These are phyloP conservation scores for Canavalia ensiformis DNA, from an alignment of 306 rosid genomes.

Conservation along the genomic window DNA sequence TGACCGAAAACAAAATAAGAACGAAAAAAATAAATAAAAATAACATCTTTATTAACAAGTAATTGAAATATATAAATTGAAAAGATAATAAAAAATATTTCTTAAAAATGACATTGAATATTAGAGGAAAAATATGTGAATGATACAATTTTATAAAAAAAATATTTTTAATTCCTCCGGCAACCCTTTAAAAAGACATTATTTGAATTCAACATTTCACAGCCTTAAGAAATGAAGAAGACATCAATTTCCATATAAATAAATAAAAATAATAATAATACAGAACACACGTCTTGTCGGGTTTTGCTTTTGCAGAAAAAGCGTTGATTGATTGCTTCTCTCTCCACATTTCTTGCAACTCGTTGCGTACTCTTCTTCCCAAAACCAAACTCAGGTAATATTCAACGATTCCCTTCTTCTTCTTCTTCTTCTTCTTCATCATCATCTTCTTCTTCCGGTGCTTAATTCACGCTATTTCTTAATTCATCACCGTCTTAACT, in stretches of 20 bases:
- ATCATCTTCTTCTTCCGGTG: background rate
- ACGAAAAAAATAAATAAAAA: too few species aligned
- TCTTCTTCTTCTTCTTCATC: background rate
- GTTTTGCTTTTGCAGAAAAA: constrained; percentile 52
- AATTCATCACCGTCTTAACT: constrained; percentile 39
- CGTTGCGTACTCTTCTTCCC: constrained; percentile 39
- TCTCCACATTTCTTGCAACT: constrained; percentile 77
- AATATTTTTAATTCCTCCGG: too few species aligned
- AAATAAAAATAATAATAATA: background rate
- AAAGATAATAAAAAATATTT: too few species aligned
- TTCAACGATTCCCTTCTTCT: constrained; percentile 48
- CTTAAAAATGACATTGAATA: too few species aligned
- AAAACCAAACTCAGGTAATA: constrained; percentile 55
- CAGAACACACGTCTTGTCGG: constrained; percentile 61
- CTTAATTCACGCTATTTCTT: constrained; percentile 28
- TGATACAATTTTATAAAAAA: too few species aligned
- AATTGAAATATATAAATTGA: too few species aligned
- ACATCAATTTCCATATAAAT: background rate
- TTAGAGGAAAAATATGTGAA: too few species aligned
- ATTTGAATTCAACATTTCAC: too few species aligned
- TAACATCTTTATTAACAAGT: too few species aligned
- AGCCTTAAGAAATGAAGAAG: too few species aligned
- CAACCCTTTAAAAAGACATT: too few species aligned
- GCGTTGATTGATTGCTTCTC: constrained; percentile 51
- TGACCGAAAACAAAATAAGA: too few species aligned